Percentiles rank a stretch among this genome's conserved stretches.
These are phyloP conservation scores for Cutaneotrichosporon mucoides DNA, from an alignment of 1,284 basidiomycete genomes.

Conservation along the genomic window DNA sequence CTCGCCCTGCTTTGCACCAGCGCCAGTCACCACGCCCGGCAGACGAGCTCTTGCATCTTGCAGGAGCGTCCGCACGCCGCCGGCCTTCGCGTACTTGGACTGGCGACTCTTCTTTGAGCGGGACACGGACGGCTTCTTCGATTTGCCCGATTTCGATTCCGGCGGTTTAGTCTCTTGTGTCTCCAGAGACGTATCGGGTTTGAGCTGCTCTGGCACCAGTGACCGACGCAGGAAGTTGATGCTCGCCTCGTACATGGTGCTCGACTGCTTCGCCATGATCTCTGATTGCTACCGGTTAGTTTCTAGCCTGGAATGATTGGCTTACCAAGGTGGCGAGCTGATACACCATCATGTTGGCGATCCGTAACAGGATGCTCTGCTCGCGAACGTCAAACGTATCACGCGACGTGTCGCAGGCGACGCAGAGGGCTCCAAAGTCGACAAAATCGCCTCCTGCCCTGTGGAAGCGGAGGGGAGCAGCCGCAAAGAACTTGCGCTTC, in stretches of 20 bases:
- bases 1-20: no score
- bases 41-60: no score
- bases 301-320: not conserved
- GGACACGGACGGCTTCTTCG: not conserved
- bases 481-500: conserved; percentile 30
- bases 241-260: conserved; percentile 36
- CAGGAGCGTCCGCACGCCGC: no score
- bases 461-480: conserved; percentile 33
- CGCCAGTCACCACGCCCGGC: no score
- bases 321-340: conserved; percentile 40
- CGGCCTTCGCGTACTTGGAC: no score
- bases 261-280: conserved; percentile 31
- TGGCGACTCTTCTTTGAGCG: no score
- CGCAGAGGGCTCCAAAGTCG: conserved; percentile 38
- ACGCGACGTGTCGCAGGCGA: conserved; percentile 28
- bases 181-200: not conserved
- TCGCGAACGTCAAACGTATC: conserved; percentile 30
- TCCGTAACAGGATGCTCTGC: conserved; percentile 32
- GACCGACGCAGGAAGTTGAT: conserved; percentile 40
- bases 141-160: not conserved
- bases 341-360: conserved; percentile 45
- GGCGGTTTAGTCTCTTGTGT: not conserved
- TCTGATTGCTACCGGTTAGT: conserved; percentile 27
- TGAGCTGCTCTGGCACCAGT: conserved; percentile 25
- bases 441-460: conserved; percentile 21